A percentile compares a stretch with the other conserved stretches of the same genome.
Evolutionary conservation across 2,329 filamentous ascomycete genomes (phyloP).

Genomic region (Dactylellina cionopaga): DNA sequence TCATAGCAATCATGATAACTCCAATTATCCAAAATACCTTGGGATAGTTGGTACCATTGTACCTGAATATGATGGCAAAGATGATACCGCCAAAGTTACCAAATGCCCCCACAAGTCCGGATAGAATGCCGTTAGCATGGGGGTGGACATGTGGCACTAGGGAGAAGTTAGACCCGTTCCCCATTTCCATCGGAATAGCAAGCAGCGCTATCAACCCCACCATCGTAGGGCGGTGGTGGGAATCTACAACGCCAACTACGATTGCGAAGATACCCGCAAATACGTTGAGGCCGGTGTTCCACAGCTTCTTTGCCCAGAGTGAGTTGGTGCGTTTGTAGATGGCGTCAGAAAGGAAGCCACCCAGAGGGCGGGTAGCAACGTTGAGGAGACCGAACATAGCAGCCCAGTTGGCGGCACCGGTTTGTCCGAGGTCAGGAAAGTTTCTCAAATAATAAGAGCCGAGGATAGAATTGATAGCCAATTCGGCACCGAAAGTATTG

Average conservation of each 20-base stretch:
- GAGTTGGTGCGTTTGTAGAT: slow-evolving; percentile 65
- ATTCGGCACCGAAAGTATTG: slow-evolving; percentile 72
- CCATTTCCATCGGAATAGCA: slow-evolving; percentile 83
- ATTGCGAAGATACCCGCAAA: slow-evolving; percentile 70
- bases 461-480: slow-evolving; percentile 71
- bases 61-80: slow-evolving; percentile 85
- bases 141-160: slow-evolving; percentile 88
- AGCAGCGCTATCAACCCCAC: slow-evolving; percentile 80
- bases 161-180: slow-evolving; percentile 86
- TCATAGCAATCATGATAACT: slow-evolving; percentile 75
- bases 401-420: slow-evolving; percentile 69
- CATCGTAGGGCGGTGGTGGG: slow-evolving; percentile 72
- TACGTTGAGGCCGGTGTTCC: slow-evolving; percentile 68
- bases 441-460: slow-evolving; percentile 70
- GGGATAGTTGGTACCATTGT: slow-evolving; percentile 74
- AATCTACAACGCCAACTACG: slow-evolving; percentile 72
- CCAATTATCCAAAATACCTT: slow-evolving; percentile 85
- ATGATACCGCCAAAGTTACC: slow-evolving; percentile 88
- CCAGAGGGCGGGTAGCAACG: slow-evolving; percentile 64
- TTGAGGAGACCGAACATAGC: slow-evolving; percentile 68
- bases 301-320: slow-evolving; percentile 73
- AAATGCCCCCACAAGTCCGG: slow-evolving; percentile 78
- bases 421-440: slow-evolving; percentile 69
- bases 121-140: slow-evolving; percentile 79
- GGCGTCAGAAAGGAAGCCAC: slow-evolving; percentile 67